phyloP scores from a whole-genome alignment of 345 rosid species.

The Brassica napus region Da-Ae NC_063439.1:21997501-21998000 shows the following conservation, averaged over 20 bases:
- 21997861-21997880: slow-evolving; percentile 50
- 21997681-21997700: slow-evolving; percentile 31
- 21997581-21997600: slow-evolving; percentile 24
- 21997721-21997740: slow-evolving; percentile 32
- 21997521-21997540: slow-evolving; percentile 19
- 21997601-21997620: slow-evolving; percentile 19
- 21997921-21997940: slow-evolving; percentile 44
- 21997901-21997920: slow-evolving; percentile 55
- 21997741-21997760: slow-evolving; percentile 30
- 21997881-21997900: slow-evolving; percentile 49
- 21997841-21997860: slow-evolving; percentile 35
- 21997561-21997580: slow-evolving; percentile 25
- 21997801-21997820: slow-evolving; percentile 56
- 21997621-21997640: slow-evolving; percentile 28
- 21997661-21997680: slow-evolving; percentile 25
- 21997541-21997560: slow-evolving; percentile 26
- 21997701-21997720: slow-evolving; percentile 45
- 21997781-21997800: slow-evolving; percentile 52
- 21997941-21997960: slow-evolving; percentile 55
- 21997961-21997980: slow-evolving; percentile 49
- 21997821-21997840: slow-evolving; percentile 73
- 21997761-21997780: slow-evolving; percentile 36
- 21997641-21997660: slow-evolving; percentile 8
- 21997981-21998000: slow-evolving; percentile 44
- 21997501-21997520: slow-evolving; percentile 15